Base-by-base conservation (phyloP, 2,329 filamentous ascomycete species). In the Beauveria sp. region DNA sequence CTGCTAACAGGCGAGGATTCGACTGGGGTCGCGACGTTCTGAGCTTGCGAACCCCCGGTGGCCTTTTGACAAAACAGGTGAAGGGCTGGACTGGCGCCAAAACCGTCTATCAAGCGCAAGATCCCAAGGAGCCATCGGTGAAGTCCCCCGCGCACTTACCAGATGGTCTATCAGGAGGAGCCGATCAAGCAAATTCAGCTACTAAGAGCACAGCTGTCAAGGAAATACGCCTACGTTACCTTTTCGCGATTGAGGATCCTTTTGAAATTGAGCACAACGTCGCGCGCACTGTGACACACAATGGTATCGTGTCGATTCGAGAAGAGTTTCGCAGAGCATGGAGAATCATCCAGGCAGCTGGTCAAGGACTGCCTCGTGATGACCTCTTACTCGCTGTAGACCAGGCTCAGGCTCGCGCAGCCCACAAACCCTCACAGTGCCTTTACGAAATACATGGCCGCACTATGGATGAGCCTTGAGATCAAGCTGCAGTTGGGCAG, bases 221-320 rank as follows among this genome's bases (percentile, higher is more conserved):
- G 67, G 89, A 92, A 69, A 81, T 93, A 16, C 84, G 89, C 2
- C 85, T 92, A 69, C 85, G 91, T 14, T 96, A 91, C 71, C 81
- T 96, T 5, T 89, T 96, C 66, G 90, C 91, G 38, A 93, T 97
- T 63, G 93, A 96, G 71, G 93, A 96, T 71, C 93, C 93, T 0
- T 96, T 96, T 69, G 91, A 96, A 75, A 75, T 86, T 2, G 87
- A 91, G 46, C 91, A 96, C 74, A 97, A 96, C 67, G 89, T 96
- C 40, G 93, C 90, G 3, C 81, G 91, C 55, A 96, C 91, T 0
- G 91, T 96, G 1, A 92, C 88, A 7, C 89, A 93, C 69, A 84
- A 86, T 63, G 91, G 91, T 2, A 90, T 96, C 65, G 87, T 90
- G 1, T 83, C 87, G 0, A 95, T 96, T 63, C 81, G 90, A 46